phyloP scores from a whole-genome alignment of 495 filamentous ascomycete species.

The Lasiosphaeriaceae sp. region DNA sequence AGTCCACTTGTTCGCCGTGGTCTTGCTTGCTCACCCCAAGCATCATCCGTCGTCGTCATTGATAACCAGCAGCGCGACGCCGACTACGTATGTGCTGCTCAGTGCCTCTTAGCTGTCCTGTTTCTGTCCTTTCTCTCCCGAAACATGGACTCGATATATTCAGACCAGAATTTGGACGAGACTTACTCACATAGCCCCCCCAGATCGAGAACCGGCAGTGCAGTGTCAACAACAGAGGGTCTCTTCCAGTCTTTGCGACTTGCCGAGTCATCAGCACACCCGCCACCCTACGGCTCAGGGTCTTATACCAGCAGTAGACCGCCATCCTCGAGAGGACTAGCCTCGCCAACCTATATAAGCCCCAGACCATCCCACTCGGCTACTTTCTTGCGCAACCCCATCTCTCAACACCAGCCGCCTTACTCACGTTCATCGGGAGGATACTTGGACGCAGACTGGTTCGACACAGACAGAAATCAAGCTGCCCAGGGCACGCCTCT shows the following conservation, averaged over 20 bases:
- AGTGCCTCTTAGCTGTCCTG: slow-evolving; percentile 8
- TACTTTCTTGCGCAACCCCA: slow-evolving; percentile 20
- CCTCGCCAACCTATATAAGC: slow-evolving; percentile 26
- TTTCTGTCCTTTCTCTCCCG: slow-evolving; percentile 5
- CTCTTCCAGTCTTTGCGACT: slow-evolving; percentile 33
- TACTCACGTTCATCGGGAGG: slow-evolving; percentile 26
- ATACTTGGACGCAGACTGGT: slow-evolving; percentile 31
- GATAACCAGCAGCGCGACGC: slow-evolving; percentile 1
- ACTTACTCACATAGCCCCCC: slow-evolving; percentile 43
- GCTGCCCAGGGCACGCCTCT: slow-evolving; percentile 28
- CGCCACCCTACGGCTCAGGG: slow-evolving; percentile 24
- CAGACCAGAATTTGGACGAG: slow-evolving; percentile 28
- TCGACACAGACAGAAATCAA: slow-evolving; percentile 21
- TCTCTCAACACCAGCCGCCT: slow-evolving; percentile 19
- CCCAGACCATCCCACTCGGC: slow-evolving; percentile 23
- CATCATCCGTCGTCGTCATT: slow-evolving; percentile 1
- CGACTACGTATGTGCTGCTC: slow-evolving; percentile 29
- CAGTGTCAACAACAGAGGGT: slow-evolving; percentile 33
- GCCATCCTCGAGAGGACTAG: slow-evolving; percentile 24
- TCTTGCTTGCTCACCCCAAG: neutral
- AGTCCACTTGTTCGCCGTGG: slow-evolving; percentile 8
- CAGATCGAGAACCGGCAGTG: slow-evolving; percentile 38
- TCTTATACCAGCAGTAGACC: slow-evolving; percentile 27
- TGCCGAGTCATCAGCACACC: slow-evolving; percentile 18
- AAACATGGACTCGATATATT: slow-evolving; percentile 33